phyloP scores from a whole-genome alignment of 1,284 basidiomycete species.

The Malassezia japonica region DNA sequence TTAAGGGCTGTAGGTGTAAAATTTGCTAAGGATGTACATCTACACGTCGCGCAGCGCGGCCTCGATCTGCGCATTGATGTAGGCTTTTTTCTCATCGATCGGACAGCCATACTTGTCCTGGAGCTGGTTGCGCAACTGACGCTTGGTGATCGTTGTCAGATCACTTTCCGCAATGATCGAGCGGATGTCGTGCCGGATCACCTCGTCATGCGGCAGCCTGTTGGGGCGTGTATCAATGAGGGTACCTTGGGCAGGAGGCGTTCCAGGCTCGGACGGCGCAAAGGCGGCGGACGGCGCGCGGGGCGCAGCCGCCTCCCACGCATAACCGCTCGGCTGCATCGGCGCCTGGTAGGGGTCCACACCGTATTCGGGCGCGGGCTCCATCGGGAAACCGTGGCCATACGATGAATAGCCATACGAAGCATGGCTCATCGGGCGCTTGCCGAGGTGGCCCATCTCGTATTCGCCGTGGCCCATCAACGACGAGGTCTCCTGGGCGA shows the following conservation, averaged over 20 bases:
- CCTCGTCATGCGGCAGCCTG: constrained; percentile 29
- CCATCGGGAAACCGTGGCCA: neutral
- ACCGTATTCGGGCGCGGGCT: neutral
- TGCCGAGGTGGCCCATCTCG: neutral
- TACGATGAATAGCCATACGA: neutral
- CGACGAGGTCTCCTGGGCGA: constrained; percentile 12
- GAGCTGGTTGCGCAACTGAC: constrained; percentile 33
- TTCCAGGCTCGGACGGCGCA: no score
- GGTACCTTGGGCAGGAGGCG: neutral
- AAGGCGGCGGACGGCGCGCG: no score
- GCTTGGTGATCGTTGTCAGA: constrained; percentile 38
- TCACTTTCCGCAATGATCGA: constrained; percentile 33
- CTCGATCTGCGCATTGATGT: constrained; percentile 40
- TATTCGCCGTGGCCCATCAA: constrained; percentile 14
- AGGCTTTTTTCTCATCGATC: constrained; percentile 37
- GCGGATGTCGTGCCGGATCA: constrained; percentile 37
- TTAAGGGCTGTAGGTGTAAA: no score
- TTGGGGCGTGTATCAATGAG: neutral
- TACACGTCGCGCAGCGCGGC: constrained; percentile 18
- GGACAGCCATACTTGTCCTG: constrained; percentile 29
- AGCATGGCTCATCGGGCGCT: neutral
- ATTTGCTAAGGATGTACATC: no score
- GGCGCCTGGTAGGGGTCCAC: neutral
- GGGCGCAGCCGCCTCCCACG: neutral
- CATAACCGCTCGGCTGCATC: constrained; percentile 16